Evolutionary conservation across 2,329 filamentous ascomycete genomes (phyloP), one percentile per base, ranked within the genome.

Genomic region (Aspergillus pseudoterreus): DNA sequence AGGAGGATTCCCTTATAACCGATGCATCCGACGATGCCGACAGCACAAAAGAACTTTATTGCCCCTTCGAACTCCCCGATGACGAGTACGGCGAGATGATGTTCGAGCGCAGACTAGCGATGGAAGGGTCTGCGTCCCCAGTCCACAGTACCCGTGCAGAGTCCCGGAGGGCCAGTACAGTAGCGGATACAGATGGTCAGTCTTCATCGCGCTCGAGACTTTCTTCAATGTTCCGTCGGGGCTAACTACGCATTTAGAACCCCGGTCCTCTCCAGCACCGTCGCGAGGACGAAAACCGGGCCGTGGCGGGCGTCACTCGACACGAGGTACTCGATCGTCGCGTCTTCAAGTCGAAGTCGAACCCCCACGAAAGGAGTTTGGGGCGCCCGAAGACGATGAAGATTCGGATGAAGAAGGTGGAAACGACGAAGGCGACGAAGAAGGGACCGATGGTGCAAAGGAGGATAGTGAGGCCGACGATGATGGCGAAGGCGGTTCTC

Each of bases 41-140:
- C 14, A 51, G 55, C 17, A 76, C 57, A 0, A 65, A 80, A 49
- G 80, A 85, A 21, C 78, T 80, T 52, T 89, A 85, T 65, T 78
- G 82, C 49, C 82, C 87, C 22, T 90, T 90, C 59, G 77, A 80
- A 24, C 75, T 90, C 4, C 85, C 85, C 0, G 67, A 75, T 30
- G 70, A 73, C 42, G 73, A 76, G 58, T 77, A 74, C 51, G 72
- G 73, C 35, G 70, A 72, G 21, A 62, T 76, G 66, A 78, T 77
- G 74, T 78, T 78, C 58, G 73, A 74, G 45, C 66, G 71, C 54
- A 61, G 76, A 49, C 55, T 78, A 39, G 74, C 73, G 6, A 69
- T 67, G 51, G 71, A 75, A 52, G 68, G 68, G 11, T 73, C 73
- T n/a, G 64, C 66, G 11, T 76, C 74, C 15, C 74, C 73, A 1